Evolutionary conservation across 768 basidiomycete species (phyloP).

Genomic region (Astraeus odoratus): DNA sequence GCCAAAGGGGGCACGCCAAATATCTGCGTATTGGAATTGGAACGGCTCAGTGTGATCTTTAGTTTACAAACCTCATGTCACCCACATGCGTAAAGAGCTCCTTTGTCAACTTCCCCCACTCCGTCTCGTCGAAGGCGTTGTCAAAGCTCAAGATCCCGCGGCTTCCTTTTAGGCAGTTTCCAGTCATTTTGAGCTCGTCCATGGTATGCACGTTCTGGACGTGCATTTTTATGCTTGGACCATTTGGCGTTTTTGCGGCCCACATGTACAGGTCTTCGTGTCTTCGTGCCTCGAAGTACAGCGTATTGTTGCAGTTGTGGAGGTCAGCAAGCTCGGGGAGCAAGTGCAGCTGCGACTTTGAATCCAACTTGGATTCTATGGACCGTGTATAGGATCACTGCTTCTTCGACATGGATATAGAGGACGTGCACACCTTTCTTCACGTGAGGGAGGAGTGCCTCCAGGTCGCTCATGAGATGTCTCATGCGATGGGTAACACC

Average conservation of each 20-base stretch:
- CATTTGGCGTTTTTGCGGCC: constrained; percentile 96
- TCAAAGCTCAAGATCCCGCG: constrained; percentile 92
- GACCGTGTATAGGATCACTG: no score
- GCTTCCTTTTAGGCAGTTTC: constrained; percentile 95
- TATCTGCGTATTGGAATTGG: constrained; percentile 50
- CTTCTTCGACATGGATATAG: no score
- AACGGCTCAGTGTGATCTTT: constrained; percentile 2
- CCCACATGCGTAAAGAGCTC: constrained; percentile 91
- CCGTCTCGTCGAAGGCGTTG: constrained; percentile 79
- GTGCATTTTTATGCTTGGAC: constrained; percentile 94
- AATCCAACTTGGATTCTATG: constrained; percentile 93
- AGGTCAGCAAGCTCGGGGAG: constrained; percentile 96
- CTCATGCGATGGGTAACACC: constrained; percentile 96
- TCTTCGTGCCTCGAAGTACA: constrained; percentile 95
- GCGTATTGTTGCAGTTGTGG: constrained; percentile 93
- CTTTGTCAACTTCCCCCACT: constrained; percentile 82
- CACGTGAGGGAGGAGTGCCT: constrained; percentile 83
- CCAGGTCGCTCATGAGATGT: constrained; percentile 93
- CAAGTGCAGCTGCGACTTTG: constrained; percentile 87
- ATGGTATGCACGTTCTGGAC: constrained; percentile 99
- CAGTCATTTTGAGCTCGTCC: constrained; percentile 99
- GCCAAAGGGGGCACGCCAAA: constrained; percentile 93
- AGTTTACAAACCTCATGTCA: constrained; percentile 6
- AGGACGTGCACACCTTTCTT: constrained; percentile 74
- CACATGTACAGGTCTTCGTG: constrained; percentile 96